Conservation (phyloP, 1,284 basidiomycete genomes). For the Cyathus pygmaeus region DNA sequence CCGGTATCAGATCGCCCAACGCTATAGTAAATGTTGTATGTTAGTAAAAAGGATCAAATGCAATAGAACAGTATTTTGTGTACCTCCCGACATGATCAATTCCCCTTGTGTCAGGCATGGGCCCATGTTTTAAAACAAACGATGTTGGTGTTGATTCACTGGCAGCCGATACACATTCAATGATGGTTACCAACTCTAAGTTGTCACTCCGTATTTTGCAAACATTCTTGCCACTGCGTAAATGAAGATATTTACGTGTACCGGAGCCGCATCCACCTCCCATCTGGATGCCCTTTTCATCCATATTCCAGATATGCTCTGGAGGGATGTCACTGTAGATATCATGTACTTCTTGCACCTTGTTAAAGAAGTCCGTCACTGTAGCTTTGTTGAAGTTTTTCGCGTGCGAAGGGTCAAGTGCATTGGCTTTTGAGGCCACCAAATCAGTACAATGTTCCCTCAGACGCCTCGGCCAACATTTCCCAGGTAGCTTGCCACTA, state of each 20-base stretch:
- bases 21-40: not conserved
- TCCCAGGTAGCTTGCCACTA: not conserved
- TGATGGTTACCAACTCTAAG: slow-evolving; percentile 28
- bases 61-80: not conserved
- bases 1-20: not conserved
- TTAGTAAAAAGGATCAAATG: not conserved
- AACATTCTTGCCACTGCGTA: slow-evolving; percentile 3
- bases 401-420: slow-evolving; percentile 18
- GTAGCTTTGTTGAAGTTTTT: slow-evolving; percentile 17
- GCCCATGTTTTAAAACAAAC: slow-evolving; percentile 20
- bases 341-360: slow-evolving; percentile 1
- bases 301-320: slow-evolving; percentile 30
- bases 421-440: not conserved
- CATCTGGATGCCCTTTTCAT: slow-evolving; percentile 32
- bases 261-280: slow-evolving; percentile 22
- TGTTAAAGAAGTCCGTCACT: slow-evolving; percentile 13
- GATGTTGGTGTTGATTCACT: slow-evolving; percentile 16
- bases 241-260: slow-evolving; percentile 7
- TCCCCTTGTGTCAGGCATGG: slow-evolving; percentile 13
- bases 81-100: not conserved
- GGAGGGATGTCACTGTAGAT: slow-evolving; percentile 16
- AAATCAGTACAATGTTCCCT: slow-evolving; percentile 1
- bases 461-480: not conserved
- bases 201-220: slow-evolving; percentile 22
- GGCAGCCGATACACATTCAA: slow-evolving; percentile 27